phyloP scores from a whole-genome alignment of 768 basidiomycete species.

The Lentinula edodes region DNA sequence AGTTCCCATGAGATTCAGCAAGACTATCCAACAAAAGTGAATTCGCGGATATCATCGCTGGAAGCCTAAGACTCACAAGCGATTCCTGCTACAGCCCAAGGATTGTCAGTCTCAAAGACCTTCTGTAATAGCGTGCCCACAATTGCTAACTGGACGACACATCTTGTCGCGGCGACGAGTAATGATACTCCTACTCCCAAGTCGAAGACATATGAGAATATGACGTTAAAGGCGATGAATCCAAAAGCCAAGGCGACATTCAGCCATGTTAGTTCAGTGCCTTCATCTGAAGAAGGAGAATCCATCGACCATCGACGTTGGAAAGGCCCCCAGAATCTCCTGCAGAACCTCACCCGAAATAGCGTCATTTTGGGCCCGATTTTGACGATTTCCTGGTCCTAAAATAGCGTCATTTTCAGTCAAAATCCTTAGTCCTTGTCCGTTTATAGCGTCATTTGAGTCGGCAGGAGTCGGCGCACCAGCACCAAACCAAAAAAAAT shows the following conservation, averaged over 20 bases:
- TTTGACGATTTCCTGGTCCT: no score
- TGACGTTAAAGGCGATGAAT: constrained; percentile 71
- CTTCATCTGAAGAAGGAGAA: not conserved
- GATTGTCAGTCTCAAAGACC: constrained; percentile 71
- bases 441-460: no score
- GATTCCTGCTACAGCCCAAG: constrained; percentile 71
- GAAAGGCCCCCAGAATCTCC: no score
- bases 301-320: not conserved
- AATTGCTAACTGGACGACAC: constrained; percentile 71
- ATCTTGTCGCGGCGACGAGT: constrained; percentile 64
- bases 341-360: no score
- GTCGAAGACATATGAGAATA: constrained; percentile 56
- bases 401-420: no score
- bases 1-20: constrained; percentile 74
- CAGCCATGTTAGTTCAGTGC: constrained; percentile 46
- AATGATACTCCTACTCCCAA: constrained; percentile 69
- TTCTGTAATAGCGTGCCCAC: constrained; percentile 65
- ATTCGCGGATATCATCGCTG: no score
- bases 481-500: no score
- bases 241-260: constrained; percentile 72
- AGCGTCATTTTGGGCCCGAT: no score
- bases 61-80: constrained; percentile 44
- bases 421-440: no score
- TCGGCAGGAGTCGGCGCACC: no score
- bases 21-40: constrained; percentile 28